phyloP scores from a whole-genome alignment of 116 monocot genomes.

The Zostera marina region DNA sequence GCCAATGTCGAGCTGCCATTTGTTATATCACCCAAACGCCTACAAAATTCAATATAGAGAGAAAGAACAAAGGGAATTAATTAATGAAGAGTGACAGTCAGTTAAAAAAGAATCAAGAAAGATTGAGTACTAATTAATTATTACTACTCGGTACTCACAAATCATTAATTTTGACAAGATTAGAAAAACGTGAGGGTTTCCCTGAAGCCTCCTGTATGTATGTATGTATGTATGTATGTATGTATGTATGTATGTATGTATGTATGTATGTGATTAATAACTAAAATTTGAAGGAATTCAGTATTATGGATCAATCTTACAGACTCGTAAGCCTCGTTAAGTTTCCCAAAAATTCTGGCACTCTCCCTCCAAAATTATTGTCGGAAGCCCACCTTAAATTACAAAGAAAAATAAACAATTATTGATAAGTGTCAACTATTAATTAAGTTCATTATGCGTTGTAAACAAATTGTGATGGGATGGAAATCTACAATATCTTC shows the following conservation, averaged over 20 bases:
- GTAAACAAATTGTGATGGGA: neutral
- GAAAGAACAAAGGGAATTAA: neutral
- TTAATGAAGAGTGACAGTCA: neutral
- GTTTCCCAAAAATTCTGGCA: conserved; percentile 62
- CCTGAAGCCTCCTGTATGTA: conserved; percentile 51
- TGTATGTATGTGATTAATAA: neutral
- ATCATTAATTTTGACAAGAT: conserved; percentile 31
- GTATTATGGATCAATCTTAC: conserved; percentile 22
- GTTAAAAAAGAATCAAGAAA: neutral
- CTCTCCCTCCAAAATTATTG: conserved; percentile 64
- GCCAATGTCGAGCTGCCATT: conserved; percentile 55
- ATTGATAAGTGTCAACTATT: neutral
- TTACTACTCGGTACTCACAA: conserved; percentile 29
- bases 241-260: conserved; percentile 6
- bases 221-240: conserved; percentile 6
- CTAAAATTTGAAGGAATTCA: neutral
- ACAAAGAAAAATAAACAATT: neutral
- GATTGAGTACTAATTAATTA: neutral
- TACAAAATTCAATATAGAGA: conserved; percentile 8
- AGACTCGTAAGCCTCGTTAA: conserved; percentile 30
- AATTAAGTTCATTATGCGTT: too few species aligned
- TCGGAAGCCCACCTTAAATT: conserved; percentile 49
- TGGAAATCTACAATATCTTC: conserved; percentile 32
- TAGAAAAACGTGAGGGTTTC: conserved; percentile 56
- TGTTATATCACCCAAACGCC: conserved; percentile 61